Base-by-base conservation (phyloP, 768 basidiomycete species). In the Dacryopinax spathularia region DNA sequence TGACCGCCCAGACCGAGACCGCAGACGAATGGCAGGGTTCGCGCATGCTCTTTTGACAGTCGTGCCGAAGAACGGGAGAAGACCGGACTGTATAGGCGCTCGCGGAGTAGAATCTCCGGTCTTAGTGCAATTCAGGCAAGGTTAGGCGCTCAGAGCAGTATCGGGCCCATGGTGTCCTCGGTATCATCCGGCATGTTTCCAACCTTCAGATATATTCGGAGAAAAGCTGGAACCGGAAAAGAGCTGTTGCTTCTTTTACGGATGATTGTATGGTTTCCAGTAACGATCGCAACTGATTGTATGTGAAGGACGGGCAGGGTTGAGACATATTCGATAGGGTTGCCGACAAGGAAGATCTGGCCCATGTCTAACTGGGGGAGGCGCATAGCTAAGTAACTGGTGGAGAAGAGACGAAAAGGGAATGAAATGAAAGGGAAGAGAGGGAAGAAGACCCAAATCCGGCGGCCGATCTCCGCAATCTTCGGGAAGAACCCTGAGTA, bases 391-490 rank as follows among this genome's bases (percentile, higher is more conserved):
- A 56, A 22, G 29, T 29, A 56, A 29, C n/a, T 10, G 12, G 36
- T 10, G 10, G 36, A 37, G 36, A 37, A 10, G n/a, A 37, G 10
- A 10, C 36, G n/a, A 37, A 56, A 10, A 20, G 48, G 25, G 5
- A 29, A 7, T 9, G 31, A 10, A 56, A 15, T 9, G 25, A 22
- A 56, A 44, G 5, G 48, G 48, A 56, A 29, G 22, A 22, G 39
- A 41, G 22, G 39, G 18, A 41, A 5, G 39, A 6, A 15, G 39
- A 6, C 18, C n/a, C n/a, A n/a, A n/a, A n/a, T n/a, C 48, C 48
- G 48, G 48, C 48, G 48, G 48, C 48, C 48, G 48, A 56, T 56
- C 48, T 56, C 48, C 12, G 48, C 31, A 27, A 56, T 56, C 48
- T 13, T 4, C 25, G 5, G 6, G 29, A 56, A 6, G 29, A 29